Evolutionary conservation across 768 basidiomycete species (phyloP), one percentile per base, ranked within the genome.

Genomic region (Lactifluus subvellereus): DNA sequence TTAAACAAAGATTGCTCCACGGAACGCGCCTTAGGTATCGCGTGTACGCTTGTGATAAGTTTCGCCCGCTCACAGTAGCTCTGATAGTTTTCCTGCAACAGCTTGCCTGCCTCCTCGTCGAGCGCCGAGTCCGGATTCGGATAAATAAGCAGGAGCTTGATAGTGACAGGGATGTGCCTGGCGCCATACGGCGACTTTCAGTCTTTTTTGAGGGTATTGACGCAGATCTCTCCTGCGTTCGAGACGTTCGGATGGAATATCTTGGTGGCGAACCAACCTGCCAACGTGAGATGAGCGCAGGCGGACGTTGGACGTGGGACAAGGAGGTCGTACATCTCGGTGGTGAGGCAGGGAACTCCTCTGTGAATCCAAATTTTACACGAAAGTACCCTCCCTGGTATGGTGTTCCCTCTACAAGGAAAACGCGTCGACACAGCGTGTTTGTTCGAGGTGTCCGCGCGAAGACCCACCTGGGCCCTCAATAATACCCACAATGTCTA

Each of bases 191-290:
- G 83, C 27, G 90, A 82, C 72, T 94, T 89, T 96, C 95, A 98
- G 70, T 96, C 94, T 74, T 97, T 96, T 81, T 97, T 98, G 30
- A 98, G 77, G 7, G 94, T 98, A 77, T 95, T 96, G 14, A 98
- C 94, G 73, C 94, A 98, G 68, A 98, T 98, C 75, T 96, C 94
- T 16, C 94, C 94, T 0, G 83, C 74, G 38, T 82, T 80, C 0
- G 94, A 95, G 45, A 98, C 93, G 69, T 98, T 98, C 0, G 95
- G 95, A 70, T 98, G 95, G 75, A 98, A 98, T 60, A 98, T 95
- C 78, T 96, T 97, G 55, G 95, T 97, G 14, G 82, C 78, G 68
- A 97, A 89, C 79, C 91, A 88, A 71, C 95, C 95, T 96, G 32
- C 18, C 8, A 10, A 61, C 7, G 38, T 1, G 38, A 62, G 13